Evolutionary conservation across 768 basidiomycete genomes (phyloP), one percentile per base, ranked within the genome.

Genomic region (Royoungia palumana): DNA sequence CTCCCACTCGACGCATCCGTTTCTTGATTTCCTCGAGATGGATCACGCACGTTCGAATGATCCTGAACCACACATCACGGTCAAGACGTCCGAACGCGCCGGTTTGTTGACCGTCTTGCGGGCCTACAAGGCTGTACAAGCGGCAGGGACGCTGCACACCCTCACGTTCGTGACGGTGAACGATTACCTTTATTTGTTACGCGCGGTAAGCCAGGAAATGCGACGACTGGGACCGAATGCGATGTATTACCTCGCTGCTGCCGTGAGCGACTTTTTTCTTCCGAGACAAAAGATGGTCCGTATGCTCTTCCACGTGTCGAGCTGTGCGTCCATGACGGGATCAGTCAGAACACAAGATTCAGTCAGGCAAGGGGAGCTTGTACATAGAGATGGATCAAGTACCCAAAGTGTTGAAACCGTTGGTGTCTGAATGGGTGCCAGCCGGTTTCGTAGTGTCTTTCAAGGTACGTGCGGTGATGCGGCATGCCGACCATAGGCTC

Each of bases 371-470:
- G 63, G 95, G 94, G 2, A 94, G 86, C 56, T 72, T 98, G 21
- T 80, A 82, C 39, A 89, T 98, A 47, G 94, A 98, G 68, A 99
- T 98, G 96, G 96, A 99, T 63, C 94, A 97, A 66, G 94, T 98
- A 0, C 96, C 96, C 8, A 99, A 99, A 70, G 85, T 97, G 30
- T 72, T 99, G 39, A 89, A 90, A 66, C 88, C 93, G 0, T 74
- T 99, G 71, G 94, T 97, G 7, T 83, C 87, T 38, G 92, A 98
- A 65, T 99, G 96, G 95, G 87, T 83, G 2, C 82, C 77, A 7
- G 82, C 89, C 38, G 94, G 92, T 0, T 98, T 84, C 64, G 85
- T 97, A 34, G 91, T 99, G 35, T 95, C 93, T 0, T 99, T 99
- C 80, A 99, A 99, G 81, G 95, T 93, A 47, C 19, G 65, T 52